These are phyloP conservation scores for Rosa hybrid DNA, from an alignment of 331 rosid genomes.

Conservation along the genomic window DNA sequence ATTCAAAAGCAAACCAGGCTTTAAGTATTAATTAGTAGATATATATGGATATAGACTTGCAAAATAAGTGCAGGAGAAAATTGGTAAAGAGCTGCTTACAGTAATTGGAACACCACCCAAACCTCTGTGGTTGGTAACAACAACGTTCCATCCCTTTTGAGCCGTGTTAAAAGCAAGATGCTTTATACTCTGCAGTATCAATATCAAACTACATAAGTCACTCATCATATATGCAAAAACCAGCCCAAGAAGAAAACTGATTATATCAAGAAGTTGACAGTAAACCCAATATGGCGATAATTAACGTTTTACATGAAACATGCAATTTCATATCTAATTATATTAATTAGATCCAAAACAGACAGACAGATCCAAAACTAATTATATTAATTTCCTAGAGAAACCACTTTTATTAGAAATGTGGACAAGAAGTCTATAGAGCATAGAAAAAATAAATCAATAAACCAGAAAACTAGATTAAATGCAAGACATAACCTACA, in stretches of 20 bases:
- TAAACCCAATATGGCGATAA: not conserved
- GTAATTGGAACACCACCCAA: constrained; percentile 91
- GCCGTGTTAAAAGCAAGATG: constrained; percentile 88
- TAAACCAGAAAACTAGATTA: not conserved
- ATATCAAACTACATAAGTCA: constrained; percentile 8
- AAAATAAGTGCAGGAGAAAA: not conserved
- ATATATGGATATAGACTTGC: not conserved
- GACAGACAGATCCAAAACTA: not conserved
- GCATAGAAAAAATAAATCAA: not conserved
- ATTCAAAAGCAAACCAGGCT: not conserved
- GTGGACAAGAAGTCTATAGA: not conserved
- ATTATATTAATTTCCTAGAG: not conserved
- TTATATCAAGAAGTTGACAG: not conserved
- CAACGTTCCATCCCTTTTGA: constrained; percentile 80
- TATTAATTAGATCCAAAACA: too few relatives aligned
- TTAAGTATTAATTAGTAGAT: not conserved
- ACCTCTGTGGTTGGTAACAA: constrained; percentile 88
- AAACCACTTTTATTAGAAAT: not conserved
- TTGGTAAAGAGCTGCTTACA: constrained; percentile 49
- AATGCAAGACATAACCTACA: not conserved
- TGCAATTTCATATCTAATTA: not conserved
- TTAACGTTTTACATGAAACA: not conserved
- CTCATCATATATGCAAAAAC: not conserved
- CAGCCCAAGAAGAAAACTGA: not conserved
- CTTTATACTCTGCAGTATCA: constrained; percentile 72